Evolutionary conservation across 179 eudicot genomes (phyloP), one percentile per base, ranked within the genome.

Genomic region (Camellia oleifera): DNA sequence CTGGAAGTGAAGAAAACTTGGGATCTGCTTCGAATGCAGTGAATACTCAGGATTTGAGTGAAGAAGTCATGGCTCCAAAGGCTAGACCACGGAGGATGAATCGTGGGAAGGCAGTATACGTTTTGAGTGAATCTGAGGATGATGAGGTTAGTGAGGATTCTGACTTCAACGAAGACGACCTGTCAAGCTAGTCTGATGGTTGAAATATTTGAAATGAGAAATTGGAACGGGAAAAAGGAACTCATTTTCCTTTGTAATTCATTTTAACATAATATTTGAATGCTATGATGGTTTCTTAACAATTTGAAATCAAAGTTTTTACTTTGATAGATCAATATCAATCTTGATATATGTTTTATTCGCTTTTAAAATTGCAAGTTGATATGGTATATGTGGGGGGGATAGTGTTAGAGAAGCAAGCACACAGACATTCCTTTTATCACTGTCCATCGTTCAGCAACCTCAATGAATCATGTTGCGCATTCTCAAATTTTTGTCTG

Each of bases 51-150:
- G 91, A 89, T 74, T 85, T 53, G 18, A 76, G 74, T 76, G 87
- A 83, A 32, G 80, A 52, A 1, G 75, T 77, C 12, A 69, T 84
- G 69, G 89, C 90, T 46, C 81, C 86, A 5, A 88, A 81, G 74
- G 80, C 90, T 40, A 85, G 97, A 70, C 93, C 98, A 68, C 81
- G 79, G 77, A 90, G 99, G 40, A 91, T 71, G 1, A 87, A 82
- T 44, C 79, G 89, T 23, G 83, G 77, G 71, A 86, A 77, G 76
- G 80, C 84, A 13, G 84, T 75, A 0, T 91, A 91, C 69, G 89
- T 95, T 56, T 23, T 92, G 76, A 92, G 97, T 67, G 97, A 93
- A 57, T 85, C 91, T 17, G 94, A 91, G 26, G 81, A 82, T 50
- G 94, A 92, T 0, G 81, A 82, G 0, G 77, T 73, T 14, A 77